Percentiles rank a stretch among this genome's conserved stretches.
phyloP scores from a whole-genome alignment of 805 yeast genomes.

The Myxozyma vanderwaltii region DNA sequence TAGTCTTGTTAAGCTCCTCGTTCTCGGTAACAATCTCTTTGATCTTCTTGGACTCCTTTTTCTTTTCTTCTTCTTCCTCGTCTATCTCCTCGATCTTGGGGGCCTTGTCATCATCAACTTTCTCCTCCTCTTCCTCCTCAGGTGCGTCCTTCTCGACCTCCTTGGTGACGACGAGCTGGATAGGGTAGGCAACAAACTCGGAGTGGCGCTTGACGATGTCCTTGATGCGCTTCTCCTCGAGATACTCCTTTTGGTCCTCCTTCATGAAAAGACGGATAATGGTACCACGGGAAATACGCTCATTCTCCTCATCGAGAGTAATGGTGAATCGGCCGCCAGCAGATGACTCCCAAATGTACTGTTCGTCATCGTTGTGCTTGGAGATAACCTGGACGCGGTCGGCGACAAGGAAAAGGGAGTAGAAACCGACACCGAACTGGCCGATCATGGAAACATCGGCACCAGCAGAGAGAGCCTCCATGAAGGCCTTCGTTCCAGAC shows the following conservation, averaged over 20 bases:
- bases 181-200: slow-evolving; percentile 98
- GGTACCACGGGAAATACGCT: slow-evolving; percentile 92
- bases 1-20: slow-evolving; percentile 98
- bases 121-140: slow-evolving; percentile 55
- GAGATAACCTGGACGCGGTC: slow-evolving; percentile 98
- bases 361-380: slow-evolving; percentile 98
- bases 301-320: slow-evolving; percentile 83
- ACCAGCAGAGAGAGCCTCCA: slow-evolving; percentile 99
- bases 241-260: slow-evolving; percentile 98
- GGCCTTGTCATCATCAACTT: slow-evolving; percentile 70
- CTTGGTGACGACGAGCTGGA: slow-evolving; percentile 96
- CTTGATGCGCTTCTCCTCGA: slow-evolving; percentile 99
- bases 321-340: slow-evolving; percentile 99
- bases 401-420: slow-evolving; percentile 98
- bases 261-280: slow-evolving; percentile 92
- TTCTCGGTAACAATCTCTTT: slow-evolving; percentile 93
- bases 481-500: slow-evolving; percentile 99
- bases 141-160: slow-evolving; percentile 98
- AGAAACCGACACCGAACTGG: slow-evolving; percentile 99
- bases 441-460: slow-evolving; percentile 99
- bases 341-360: slow-evolving; percentile 99
- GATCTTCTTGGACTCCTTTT: slow-evolving; percentile 81
- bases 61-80: slow-evolving; percentile 68
- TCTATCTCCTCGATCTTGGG: slow-evolving; percentile 75
- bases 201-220: slow-evolving; percentile 99